Conservation (phyloP, 495 filamentous ascomycete genomes). For the Hapsidospora chrysogenum region DNA sequence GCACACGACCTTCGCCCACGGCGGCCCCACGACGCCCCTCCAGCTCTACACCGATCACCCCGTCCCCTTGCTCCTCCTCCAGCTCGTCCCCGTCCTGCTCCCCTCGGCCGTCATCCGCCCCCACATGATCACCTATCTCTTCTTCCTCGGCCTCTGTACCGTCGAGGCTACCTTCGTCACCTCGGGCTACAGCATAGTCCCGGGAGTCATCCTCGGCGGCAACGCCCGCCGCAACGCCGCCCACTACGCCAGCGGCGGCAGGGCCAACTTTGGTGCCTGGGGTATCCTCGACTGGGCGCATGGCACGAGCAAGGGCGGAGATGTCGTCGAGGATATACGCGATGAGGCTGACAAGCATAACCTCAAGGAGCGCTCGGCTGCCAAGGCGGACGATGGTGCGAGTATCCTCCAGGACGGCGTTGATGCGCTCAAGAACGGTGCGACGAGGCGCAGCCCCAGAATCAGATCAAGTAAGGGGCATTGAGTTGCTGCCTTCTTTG, state of each 20-base stretch:
- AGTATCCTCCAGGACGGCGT: conserved; percentile 18
- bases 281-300: conserved; percentile 62
- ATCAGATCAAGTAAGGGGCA: too few species aligned
- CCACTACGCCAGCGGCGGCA: conserved; percentile 42
- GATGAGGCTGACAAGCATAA: conserved; percentile 43
- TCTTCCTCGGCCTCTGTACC: conserved; percentile 50
- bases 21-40: conserved; percentile 26
- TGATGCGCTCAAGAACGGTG: conserved; percentile 15
- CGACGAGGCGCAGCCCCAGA: conserved; percentile 15
- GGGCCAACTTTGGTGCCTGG: conserved; percentile 64
- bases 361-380: conserved; percentile 29
- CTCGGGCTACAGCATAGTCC: conserved; percentile 61
- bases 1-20: conserved; percentile 53
- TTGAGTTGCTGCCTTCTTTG: too few species aligned
- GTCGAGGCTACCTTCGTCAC: conserved; percentile 63
- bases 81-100: conserved; percentile 56
- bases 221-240: conserved; percentile 52
- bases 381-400: conserved; percentile 16
- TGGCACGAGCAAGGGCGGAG: conserved; percentile 47
- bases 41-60: conserved; percentile 63
- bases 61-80: conserved; percentile 46
- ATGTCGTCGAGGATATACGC: conserved; percentile 35
- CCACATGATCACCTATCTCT: conserved; percentile 66
- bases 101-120: conserved; percentile 46
- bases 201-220: conserved; percentile 58